Conservation (phyloP, 2,329 filamentous ascomycete genomes). For the Mycosphaerella sp. region DNA sequence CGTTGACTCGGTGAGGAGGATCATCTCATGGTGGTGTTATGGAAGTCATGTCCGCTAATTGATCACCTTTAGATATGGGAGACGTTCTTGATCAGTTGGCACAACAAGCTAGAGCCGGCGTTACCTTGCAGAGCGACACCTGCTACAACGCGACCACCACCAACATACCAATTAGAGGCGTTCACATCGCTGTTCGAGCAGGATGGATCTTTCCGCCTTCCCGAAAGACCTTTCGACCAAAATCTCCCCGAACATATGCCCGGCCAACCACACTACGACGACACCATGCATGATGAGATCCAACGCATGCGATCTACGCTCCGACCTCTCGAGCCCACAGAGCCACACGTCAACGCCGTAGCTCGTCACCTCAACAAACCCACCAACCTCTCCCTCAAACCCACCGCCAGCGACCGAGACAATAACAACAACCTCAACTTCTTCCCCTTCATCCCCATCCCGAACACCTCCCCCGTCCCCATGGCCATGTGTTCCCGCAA, state of each 20-base stretch:
- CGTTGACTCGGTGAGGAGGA: constrained; percentile 50
- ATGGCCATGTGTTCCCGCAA: constrained; percentile 49
- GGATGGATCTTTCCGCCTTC: constrained; percentile 24
- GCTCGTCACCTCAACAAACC: constrained; percentile 55
- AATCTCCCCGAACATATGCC: constrained; percentile 51
- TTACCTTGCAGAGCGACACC: constrained; percentile 51
- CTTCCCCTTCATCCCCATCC: constrained; percentile 55
- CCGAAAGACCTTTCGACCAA: constrained; percentile 20
- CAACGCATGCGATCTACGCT: constrained; percentile 55
- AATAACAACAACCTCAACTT: constrained; percentile 18
- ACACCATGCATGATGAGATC: constrained; percentile 55
- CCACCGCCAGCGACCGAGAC: constrained; percentile 43
- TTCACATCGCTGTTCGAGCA: constrained; percentile 32
- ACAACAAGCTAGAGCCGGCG: constrained; percentile 54
- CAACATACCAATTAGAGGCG: constrained; percentile 30
- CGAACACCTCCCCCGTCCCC: constrained; percentile 18
- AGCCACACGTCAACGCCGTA: constrained; percentile 53
- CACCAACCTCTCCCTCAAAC: constrained; percentile 24
- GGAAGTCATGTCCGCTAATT: too few relatives aligned
- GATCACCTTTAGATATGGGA: constrained; percentile 53
- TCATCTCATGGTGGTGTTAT: background rate
- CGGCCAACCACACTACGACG: constrained; percentile 58
- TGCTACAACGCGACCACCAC: constrained; percentile 37
- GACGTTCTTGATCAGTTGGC: constrained; percentile 65
- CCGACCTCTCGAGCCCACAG: constrained; percentile 40